phyloP scores from a whole-genome alignment of 352 stramenopile species.

The Pythium rhizo-oryzae region DNA sequence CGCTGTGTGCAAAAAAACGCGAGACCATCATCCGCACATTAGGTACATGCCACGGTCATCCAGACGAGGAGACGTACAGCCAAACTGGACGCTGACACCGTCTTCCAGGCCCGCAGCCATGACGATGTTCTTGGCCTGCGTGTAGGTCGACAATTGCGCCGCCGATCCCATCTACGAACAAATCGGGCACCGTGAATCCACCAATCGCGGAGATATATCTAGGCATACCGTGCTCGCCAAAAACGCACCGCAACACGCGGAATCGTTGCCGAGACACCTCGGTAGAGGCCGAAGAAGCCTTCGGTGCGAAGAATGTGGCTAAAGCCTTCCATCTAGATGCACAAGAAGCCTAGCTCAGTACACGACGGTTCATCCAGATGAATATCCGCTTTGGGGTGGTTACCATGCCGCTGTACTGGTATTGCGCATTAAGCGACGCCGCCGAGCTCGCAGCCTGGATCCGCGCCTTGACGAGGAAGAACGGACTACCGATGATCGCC shows the following conservation, averaged over 20 bases:
- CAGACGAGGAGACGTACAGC: constrained; percentile 49
- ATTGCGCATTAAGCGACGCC: constrained; percentile 81
- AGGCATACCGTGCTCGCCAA: not conserved
- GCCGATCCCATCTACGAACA: constrained; percentile 70
- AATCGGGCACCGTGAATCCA: not conserved
- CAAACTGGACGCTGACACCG: constrained; percentile 74
- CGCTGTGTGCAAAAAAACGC: constrained; percentile 35
- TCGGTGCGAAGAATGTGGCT: constrained; percentile 73
- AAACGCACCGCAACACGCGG: constrained; percentile 77
- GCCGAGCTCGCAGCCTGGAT: constrained; percentile 81
- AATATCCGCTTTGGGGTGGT: not conserved
- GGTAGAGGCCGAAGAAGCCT: constrained; percentile 71
- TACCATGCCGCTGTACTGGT: constrained; percentile 85
- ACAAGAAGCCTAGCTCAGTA: not conserved
- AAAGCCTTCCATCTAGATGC: constrained; percentile 72
- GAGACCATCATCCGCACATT: not conserved
- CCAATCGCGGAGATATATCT: not conserved
- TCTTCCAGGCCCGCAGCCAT: constrained; percentile 76
- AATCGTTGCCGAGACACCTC: constrained; percentile 71
- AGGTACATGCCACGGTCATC: too few species aligned
- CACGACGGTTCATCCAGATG: not conserved
- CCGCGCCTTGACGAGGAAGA: constrained; percentile 85
- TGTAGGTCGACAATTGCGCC: constrained; percentile 85
- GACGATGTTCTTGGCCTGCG: constrained; percentile 82
- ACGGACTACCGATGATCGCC: constrained; percentile 76